Evolutionary conservation across 805 yeast species (phyloP), one percentile per base, ranked within the genome.

Genomic region (Phaffomyces antillensis): DNA sequence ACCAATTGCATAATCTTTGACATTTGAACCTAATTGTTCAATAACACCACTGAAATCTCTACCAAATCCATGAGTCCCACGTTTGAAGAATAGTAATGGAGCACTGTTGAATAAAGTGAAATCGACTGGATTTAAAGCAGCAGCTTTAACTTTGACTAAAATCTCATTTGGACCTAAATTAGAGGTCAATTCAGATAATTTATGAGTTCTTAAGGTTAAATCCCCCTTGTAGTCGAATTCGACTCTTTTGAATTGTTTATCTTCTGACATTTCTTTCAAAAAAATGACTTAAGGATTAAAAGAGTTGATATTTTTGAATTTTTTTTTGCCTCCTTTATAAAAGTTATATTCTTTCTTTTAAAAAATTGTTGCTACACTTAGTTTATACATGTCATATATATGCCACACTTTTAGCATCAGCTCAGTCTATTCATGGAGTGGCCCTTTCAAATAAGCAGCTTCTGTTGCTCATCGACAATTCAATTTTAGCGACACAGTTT

Each of bases 91-190:
- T 28, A 54, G 20, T 70, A 70, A 49, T 53, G 52, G 12, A 30
- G 52, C 55, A 9, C 58, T 41, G 47, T 54, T 48, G 56, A 45
- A 48, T 47, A 76, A 76, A 50, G 75, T 67, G 67, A 77, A 13
- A 43, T 81, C 86, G 20, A 79, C 68, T 10, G 86, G 86, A 56
- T 81, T 81, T 20, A 71, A 59, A 1, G 80, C 82, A 36, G 64
- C 72, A 10, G 81, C 72, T 23, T 61, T 56, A 9, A 74, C 68
- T 55, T 72, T 68, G 43, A 81, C 66, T 3, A 78, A 59, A 4
- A 79, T 52, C 45, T 72, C 73, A 33, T 36, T 28, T 37, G 73
- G 62, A 4, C 57, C 56, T 18, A 70, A 68, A 23, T 65, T 50
- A 1, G 65, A 63, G 16, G 60, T 45, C n/a, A 71, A 61, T 9